Evolutionary conservation across 441 rosid species (phyloP), one percentile per base, ranked within the genome.

Genomic region (Corymbia calophylla): DNA sequence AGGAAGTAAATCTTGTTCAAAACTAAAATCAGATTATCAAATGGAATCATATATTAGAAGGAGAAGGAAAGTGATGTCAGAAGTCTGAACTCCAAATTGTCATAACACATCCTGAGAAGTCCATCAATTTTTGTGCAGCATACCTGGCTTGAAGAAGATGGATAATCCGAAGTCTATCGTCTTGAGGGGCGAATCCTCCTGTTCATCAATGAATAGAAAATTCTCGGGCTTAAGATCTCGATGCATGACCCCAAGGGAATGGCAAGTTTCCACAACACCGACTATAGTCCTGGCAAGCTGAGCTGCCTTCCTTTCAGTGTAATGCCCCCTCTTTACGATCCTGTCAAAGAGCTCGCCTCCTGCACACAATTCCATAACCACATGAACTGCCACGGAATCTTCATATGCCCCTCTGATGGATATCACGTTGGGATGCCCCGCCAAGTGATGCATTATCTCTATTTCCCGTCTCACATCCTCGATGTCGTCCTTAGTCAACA

Each of bases 211-310:
- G 16, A 95, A 95, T 19, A 95, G 94, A 85, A 95, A 95, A 90
- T 95, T 95, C 92, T 95, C 97, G 25, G 96, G 97, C 93, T 95
- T 95, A 81, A 95, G 95, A 91, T 94, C 97, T 53, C 97, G 91
- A 66, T 95, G 97, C 95, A 95, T 93, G 55, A 95, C 95, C 86
- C 96, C 97, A 89, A 93, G 91, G 68, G 96, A 93, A 87, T 95
- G 97, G 87, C 95, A 94, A 87, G 96, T 91, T 90, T 95, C 93
- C 2, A 95, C 94, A 90, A 94, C 95, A 90, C 94, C 93, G 88
- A 95, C 92, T 86, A 95, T 93, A 16, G 90, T 93, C 87, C 94
- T 91, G 90, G 95, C 92, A 87, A 95, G 88, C 82, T 91, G 91
- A 90, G 96, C 95, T 87, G 97, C 95, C 87, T 95, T 92, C 55